A percentile compares a stretch with the other conserved stretches of the same genome.
phyloP scores from a whole-genome alignment of 768 basidiomycete species.

The Mycena pura region DNA sequence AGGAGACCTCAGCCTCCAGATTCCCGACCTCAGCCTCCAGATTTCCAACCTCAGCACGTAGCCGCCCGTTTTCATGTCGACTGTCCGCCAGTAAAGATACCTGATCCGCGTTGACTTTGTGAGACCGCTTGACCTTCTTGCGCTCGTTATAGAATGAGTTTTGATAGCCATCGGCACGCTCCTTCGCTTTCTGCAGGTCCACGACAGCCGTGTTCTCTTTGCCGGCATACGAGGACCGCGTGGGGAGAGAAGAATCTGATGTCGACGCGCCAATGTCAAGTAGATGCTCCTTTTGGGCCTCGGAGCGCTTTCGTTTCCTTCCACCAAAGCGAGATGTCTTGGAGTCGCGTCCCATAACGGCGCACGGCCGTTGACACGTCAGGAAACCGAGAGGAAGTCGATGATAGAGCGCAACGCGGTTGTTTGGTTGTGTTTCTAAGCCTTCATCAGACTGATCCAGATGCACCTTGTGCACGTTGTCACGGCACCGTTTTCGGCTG shows the following conservation, averaged over 20 bases:
- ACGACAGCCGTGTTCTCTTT: background rate
- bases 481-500: background rate
- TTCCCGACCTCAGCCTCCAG: background rate
- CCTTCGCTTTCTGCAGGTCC: background rate
- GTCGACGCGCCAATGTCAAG: background rate
- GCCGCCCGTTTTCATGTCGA: background rate
- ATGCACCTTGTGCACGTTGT: background rate
- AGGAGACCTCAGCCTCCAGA: background rate
- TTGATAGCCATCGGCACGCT: background rate
- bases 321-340: too few species aligned
- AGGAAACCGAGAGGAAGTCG: background rate
- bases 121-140: background rate
- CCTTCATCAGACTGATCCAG: background rate
- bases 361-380: too few species aligned
- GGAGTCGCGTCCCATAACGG: too few species aligned
- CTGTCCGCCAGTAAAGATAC: background rate
- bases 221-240: background rate
- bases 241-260: background rate
- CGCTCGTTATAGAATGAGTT: background rate
- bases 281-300: background rate
- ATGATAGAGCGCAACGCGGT: background rate
- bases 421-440: too few species aligned
- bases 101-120: background rate
- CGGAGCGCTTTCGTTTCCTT: background rate
- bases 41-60: background rate